Evolutionary conservation across 2,329 filamentous ascomycete genomes (phyloP), one percentile per base, ranked within the genome.

Genomic region (Monosporascus sp.): DNA sequence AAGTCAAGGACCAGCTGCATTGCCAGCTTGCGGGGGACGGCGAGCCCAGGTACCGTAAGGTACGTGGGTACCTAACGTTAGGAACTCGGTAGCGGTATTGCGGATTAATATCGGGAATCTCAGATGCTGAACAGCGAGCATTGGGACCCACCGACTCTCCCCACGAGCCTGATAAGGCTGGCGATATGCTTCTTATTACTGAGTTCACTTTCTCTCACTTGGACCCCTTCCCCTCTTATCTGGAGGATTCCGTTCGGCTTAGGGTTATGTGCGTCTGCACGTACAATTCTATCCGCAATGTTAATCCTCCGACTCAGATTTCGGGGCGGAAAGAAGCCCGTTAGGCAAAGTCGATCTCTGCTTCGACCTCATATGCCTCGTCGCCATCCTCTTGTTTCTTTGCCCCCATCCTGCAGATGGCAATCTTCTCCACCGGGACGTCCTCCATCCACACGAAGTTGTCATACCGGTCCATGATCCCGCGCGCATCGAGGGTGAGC

Each of bases 331-430:
- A 35, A 35, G 31, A 35, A 14, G 31, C 14, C 16, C 22, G 11
- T 54, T 40, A 61, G 37, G 37, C 38, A 19, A 67, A 19, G 49
- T 66, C 65, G 37, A 80, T 70, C 63, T 80, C 77, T 5, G 73
- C 78, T 59, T 73, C 80, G 8, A 80, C 77, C 57, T 80, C 78
- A 55, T 84, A 84, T 14, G 68, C 77, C 58, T 74, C 75, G 51
- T 81, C 78, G 9, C 78, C 80, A 2, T 78, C 72, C 7, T 80
- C 73, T 27, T 82, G 73, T 61, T 81, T 84, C 75, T 85, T 88
- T 9, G 91, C 91, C 0, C 92, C 91, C 92, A 97, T 96, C 65
- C 83, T 85, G 67, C 91, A 97, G 38, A 97, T 85, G 48, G 86
- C 85, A 41, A 97, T 72, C 54, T 76, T 81, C 53, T 90, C 83